These are phyloP conservation scores for Nakazawaea wickerhamii DNA, from an alignment of 805 yeast genomes.

Conservation along the genomic window DNA sequence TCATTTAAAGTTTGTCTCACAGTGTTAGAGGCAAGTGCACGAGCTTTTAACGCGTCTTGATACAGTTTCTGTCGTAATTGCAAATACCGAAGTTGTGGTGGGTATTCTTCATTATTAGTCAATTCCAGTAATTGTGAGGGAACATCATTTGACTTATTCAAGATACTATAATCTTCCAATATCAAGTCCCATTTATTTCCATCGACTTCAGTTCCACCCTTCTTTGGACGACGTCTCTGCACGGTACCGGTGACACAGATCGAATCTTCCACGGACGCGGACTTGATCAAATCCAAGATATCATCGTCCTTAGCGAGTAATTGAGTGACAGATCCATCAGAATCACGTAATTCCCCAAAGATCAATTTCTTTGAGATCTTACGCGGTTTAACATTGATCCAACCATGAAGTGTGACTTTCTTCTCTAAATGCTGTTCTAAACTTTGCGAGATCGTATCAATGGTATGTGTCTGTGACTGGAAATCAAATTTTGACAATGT, in stretches of 20 bases:
- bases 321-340: conserved; percentile 62
- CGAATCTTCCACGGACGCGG: conserved; percentile 68
- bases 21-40: conserved; percentile 50
- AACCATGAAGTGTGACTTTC: conserved; percentile 63
- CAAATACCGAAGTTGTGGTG: conserved; percentile 75
- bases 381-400: conserved; percentile 75
- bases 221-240: conserved; percentile 20
- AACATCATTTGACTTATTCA: conserved; percentile 58
- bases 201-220: conserved; percentile 17
- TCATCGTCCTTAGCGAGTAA: conserved; percentile 38
- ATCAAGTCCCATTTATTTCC: conserved; percentile 50
- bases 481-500: conserved; percentile 19
- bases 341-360: conserved; percentile 75
- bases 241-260: conserved; percentile 58
- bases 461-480: conserved; percentile 23
- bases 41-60: conserved; percentile 49
- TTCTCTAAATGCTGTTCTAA: conserved; percentile 12
- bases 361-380: conserved; percentile 57
- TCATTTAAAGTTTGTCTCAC: conserved; percentile 32
- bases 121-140: conserved; percentile 66
- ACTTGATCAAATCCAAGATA: conserved; percentile 32
- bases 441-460: conserved; percentile 16
- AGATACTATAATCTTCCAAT: conserved; percentile 42
- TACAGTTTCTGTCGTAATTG: conserved; percentile 62
- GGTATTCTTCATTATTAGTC: conserved; percentile 47